phyloP scores from a whole-genome alignment of 768 basidiomycete species.

The Mycena epipterygia region DNA sequence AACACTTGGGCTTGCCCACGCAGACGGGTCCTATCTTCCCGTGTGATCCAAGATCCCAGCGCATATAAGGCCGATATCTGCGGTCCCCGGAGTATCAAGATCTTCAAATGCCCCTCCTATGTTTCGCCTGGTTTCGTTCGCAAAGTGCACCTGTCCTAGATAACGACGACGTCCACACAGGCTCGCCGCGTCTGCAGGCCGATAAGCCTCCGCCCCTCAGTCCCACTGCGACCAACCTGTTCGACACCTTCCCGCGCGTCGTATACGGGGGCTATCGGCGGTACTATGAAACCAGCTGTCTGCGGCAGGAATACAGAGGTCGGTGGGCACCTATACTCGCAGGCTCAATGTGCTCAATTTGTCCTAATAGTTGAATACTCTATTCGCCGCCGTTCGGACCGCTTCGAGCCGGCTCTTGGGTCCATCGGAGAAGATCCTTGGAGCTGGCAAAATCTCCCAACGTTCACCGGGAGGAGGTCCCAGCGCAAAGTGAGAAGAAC shows the following conservation, averaged over 20 bases:
- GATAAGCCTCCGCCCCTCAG: slow-evolving; percentile 26
- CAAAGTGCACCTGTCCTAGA: slow-evolving; percentile 14
- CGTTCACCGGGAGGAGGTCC: slow-evolving; percentile 19
- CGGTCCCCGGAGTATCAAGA: neutral
- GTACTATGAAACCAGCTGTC: slow-evolving; percentile 23
- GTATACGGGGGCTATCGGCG: slow-evolving; percentile 30
- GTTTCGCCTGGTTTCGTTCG: slow-evolving; percentile 6
- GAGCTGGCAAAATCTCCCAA: slow-evolving; percentile 30
- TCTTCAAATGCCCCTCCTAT: slow-evolving; percentile 13
- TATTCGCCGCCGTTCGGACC: neutral
- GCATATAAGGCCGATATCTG: slow-evolving; percentile 26
- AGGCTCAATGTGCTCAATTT: neutral
- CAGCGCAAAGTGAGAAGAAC: slow-evolving; percentile 8
- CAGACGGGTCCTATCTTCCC: too few species aligned
- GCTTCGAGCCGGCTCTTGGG: slow-evolving; percentile 10
- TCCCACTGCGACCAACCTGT: slow-evolving; percentile 16
- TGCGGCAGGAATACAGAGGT: neutral
- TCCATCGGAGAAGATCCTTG: slow-evolving; percentile 29
- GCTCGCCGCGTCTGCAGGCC: slow-evolving; percentile 8
- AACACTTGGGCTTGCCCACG: too few species aligned
- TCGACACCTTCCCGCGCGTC: slow-evolving; percentile 34
- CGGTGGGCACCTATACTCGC: neutral
- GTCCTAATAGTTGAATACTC: neutral
- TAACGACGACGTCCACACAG: neutral
- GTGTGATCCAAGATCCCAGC: neutral